Percentiles rank a stretch among this genome's conserved stretches.
Conservation (phyloP, 108 stramenopile genomes). For the Conticribra guillardii region DNA sequence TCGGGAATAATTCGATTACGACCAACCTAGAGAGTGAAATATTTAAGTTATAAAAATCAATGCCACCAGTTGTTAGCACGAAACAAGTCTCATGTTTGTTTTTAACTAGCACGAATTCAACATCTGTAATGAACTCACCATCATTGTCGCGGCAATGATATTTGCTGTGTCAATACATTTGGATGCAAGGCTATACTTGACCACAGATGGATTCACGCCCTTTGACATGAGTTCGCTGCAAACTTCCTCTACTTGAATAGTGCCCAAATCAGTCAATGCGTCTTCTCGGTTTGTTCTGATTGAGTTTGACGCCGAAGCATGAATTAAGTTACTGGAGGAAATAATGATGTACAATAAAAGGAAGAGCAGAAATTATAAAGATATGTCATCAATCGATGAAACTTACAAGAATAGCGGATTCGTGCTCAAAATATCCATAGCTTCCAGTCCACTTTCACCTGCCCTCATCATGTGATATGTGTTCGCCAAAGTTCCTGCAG, state of each 20-base stretch:
- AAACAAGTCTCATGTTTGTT: background rate
- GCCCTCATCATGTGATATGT: conserved; percentile 63
- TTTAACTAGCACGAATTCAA: too few species aligned
- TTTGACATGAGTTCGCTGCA: conserved; percentile 33
- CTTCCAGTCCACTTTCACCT: conserved; percentile 49
- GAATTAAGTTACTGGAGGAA: background rate
- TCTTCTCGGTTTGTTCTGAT: conserved; percentile 55
- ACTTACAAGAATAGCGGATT: conserved; percentile 59
- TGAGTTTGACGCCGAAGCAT: too few species aligned
- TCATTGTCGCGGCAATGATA: conserved; percentile 49
- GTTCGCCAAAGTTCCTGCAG: conserved; percentile 29
- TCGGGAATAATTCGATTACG: conserved; percentile 61
- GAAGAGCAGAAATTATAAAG: background rate
- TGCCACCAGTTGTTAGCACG: background rate
- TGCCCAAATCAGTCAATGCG: conserved; percentile 43
- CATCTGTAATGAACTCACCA: too few species aligned
- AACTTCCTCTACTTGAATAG: conserved; percentile 44
- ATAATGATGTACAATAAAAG: background rate
- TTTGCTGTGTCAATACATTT: conserved; percentile 58
- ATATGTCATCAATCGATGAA: background rate
- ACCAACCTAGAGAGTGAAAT: conserved; percentile 19
- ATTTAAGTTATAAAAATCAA: background rate
- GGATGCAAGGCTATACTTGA: conserved; percentile 51
- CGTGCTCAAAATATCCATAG: conserved; percentile 44
- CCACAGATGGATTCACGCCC: conserved; percentile 50